Percentiles rank a stretch among this genome's conserved stretches.
These are phyloP conservation scores for Xanthoceras sorbifolium DNA, from an alignment of 345 rosid species.

Conservation along the genomic window DNA sequence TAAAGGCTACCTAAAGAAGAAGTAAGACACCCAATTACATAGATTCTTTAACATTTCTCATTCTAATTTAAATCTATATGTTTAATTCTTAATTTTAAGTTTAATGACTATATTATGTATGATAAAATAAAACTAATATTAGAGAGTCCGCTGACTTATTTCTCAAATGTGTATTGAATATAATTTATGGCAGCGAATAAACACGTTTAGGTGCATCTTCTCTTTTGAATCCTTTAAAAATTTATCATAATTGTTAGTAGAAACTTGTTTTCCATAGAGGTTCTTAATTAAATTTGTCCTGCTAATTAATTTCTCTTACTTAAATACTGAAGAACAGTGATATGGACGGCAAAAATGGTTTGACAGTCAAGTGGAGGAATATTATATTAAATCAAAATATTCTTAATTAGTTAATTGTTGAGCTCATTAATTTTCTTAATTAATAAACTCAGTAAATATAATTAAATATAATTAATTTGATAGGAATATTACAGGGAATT, in stretches of 20 bases:
- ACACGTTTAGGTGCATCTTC: conserved; percentile 15
- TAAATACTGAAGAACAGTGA: neutral
- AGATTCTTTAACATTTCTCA: too few species aligned
- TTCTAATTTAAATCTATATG: neutral
- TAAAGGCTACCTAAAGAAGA: conserved; percentile 13
- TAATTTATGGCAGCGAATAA: neutral
- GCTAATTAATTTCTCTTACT: too few species aligned
- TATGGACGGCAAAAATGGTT: neutral
- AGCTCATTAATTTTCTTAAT: too few species aligned
- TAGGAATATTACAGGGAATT: conserved; percentile 13
- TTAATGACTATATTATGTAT: neutral
- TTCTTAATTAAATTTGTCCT: too few species aligned
- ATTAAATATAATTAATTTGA: neutral
- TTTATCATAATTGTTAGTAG: too few species aligned
- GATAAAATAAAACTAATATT: neutral
- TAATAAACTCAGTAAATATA: too few species aligned
- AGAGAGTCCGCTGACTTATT: conserved; percentile 13
- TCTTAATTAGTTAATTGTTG: too few species aligned
- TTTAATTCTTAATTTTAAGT: too few species aligned
- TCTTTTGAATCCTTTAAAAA: neutral
- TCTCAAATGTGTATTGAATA: conserved; percentile 23
- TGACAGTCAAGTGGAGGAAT: conserved; percentile 15
- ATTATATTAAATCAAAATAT: too few species aligned
- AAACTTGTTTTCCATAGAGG: too few species aligned
- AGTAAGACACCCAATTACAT: neutral